Evolutionary conservation across 305 asterid genomes (phyloP), one percentile per base, ranked within the genome.

Genomic region (Fraxinus dipetala): DNA sequence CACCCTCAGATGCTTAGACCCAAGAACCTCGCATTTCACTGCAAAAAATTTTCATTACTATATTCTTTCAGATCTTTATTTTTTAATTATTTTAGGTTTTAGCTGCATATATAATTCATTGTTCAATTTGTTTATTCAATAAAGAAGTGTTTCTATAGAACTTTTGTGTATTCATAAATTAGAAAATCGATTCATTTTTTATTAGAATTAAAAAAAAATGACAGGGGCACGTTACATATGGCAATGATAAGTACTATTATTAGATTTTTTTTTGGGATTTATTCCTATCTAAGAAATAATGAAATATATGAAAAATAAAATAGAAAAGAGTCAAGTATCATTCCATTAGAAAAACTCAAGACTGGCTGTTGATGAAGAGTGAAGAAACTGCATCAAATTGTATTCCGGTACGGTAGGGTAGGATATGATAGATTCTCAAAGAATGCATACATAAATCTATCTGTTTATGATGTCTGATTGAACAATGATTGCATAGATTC

Each of bases 1-100:
- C 89, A 7, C 94, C 92, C 0, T 51, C 81, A 0, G 97, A 93
- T 85, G 93, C 96, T 63, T 92, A 80, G 75, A 34, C 43, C 34
- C 6, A 59, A 5, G 0, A 1, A 61, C 31, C 16, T 22, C 72
- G 14, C 38, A 26, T 16, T 30, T 31, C 24, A 2, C 3, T 16
- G 0, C 0, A 7, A 38, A 24, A n/a, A 7, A 0, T 24, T 6
- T 40, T 22, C 6, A n/a, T 75, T 20, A 6, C 35, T 54, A n/a
- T 22, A 26, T n/a, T 13, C 30, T 2, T 31, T 78, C 10, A 34
- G 4, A 61, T 48, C 2, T 43, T 43, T 22, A 6, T 16, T 28
- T 61, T n/a, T 14, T 7, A 35, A 78, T 63, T 9, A 16, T 6
- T 43, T 67, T 51, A 61, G 36, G 56, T 51, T 43, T 67, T 51